Conservation (phyloP, 176 grass and related monocot species). For the Phoenix dactylifera region DNA sequence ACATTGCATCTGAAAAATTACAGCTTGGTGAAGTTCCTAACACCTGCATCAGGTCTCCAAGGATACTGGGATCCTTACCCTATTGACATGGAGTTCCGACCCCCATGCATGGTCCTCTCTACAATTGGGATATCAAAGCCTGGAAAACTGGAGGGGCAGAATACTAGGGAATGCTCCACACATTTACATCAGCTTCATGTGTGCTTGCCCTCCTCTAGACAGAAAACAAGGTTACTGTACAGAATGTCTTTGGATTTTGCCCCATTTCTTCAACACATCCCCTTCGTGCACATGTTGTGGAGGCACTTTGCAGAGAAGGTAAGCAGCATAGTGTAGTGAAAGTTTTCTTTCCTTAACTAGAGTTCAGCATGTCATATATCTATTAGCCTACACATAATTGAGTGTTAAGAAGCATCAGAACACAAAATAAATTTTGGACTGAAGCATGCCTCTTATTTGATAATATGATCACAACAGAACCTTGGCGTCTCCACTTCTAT, state of each 20-base stretch:
- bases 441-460: too few species aligned
- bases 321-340: not conserved
- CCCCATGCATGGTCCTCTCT: slow-evolving; percentile 86
- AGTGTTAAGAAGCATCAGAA: too few species aligned
- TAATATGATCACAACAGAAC: too few species aligned
- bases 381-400: too few species aligned
- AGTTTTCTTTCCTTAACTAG: too few species aligned
- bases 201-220: slow-evolving; percentile 79
- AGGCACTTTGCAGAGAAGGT: slow-evolving; percentile 90
- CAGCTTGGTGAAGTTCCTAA: slow-evolving; percentile 95
- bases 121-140: slow-evolving; percentile 97
- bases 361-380: too few species aligned
- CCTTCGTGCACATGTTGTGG: slow-evolving; percentile 75
- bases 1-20: too few species aligned
- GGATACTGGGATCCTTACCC: slow-evolving; percentile 99
- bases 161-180: slow-evolving; percentile 60
- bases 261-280: slow-evolving; percentile 83
- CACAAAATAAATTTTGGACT: too few species aligned
- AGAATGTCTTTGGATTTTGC: slow-evolving; percentile 93
- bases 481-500: too few species aligned
- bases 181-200: slow-evolving; percentile 94
- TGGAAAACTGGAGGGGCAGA: slow-evolving; percentile 78
- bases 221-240: slow-evolving; percentile 86
- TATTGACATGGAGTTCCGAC: slow-evolving; percentile 97
- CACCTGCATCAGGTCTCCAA: slow-evolving; percentile 77